Percentiles rank a stretch among this genome's conserved stretches.
Evolutionary conservation across 208 protist species (phyloP).

Genomic region (Sergeia podlipaevii): DNA sequence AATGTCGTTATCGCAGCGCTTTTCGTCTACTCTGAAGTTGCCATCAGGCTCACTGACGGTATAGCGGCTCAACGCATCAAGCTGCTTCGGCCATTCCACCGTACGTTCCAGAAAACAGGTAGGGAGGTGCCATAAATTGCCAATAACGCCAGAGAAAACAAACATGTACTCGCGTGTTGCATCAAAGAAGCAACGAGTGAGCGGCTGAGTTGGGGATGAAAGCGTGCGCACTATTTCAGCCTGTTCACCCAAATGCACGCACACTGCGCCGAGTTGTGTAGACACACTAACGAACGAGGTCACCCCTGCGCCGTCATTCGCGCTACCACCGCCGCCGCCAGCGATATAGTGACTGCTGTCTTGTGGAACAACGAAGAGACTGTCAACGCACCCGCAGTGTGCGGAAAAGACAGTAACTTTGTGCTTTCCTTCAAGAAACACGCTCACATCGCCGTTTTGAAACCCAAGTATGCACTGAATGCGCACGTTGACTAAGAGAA

Average conservation of each 20-base stretch:
- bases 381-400: conserved; percentile 38
- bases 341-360: conserved; percentile 6
- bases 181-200: conserved; percentile 59
- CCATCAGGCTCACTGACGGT: conserved; percentile 22
- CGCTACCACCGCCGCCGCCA: background rate
- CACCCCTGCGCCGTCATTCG: conserved; percentile 7
- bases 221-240: conserved; percentile 50
- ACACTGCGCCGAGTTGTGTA: conserved; percentile 53
- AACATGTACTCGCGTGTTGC: conserved; percentile 46
- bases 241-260: conserved; percentile 42
- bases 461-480: conserved; percentile 43
- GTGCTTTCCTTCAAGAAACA: conserved; percentile 24
- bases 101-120: conserved; percentile 72
- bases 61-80: background rate
- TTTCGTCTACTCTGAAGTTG: too few relatives aligned
- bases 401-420: conserved; percentile 18
- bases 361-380: conserved; percentile 16
- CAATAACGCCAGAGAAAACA: conserved; percentile 31
- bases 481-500: too few relatives aligned
- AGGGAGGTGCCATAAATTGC: conserved; percentile 80
- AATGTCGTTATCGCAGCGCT: too few relatives aligned
- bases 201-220: conserved; percentile 49
- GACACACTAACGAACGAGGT: conserved; percentile 57
- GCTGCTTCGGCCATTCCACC: conserved; percentile 14
- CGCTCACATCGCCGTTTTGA: conserved; percentile 31